phyloP scores from a whole-genome alignment of 1,139 yeast genomes.

The Meyerozyma athensensis region DNA sequence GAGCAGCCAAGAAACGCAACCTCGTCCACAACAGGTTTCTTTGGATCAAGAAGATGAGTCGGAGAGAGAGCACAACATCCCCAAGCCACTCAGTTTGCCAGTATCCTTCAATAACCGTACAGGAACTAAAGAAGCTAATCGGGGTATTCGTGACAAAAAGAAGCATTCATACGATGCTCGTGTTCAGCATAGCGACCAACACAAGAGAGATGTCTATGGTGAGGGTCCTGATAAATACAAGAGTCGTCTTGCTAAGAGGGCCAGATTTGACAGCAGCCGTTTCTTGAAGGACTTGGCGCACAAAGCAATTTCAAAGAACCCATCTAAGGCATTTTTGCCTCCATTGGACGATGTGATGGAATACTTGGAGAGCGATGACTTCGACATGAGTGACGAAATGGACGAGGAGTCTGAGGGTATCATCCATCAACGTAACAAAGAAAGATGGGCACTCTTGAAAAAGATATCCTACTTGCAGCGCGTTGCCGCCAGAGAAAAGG shows the following conservation, averaged over 20 bases:
- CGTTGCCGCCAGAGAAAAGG: constrained; percentile 43
- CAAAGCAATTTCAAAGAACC: constrained; percentile 36
- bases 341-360: constrained; percentile 50
- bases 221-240: constrained; percentile 63
- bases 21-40: constrained; percentile 17
- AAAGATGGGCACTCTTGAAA: constrained; percentile 66
- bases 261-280: constrained; percentile 50
- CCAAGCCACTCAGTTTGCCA: constrained; percentile 40
- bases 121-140: constrained; percentile 68
- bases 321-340: constrained; percentile 48
- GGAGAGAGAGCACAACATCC: constrained; percentile 20
- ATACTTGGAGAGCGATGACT: constrained; percentile 46
- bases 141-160: constrained; percentile 80
- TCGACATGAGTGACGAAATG: constrained; percentile 31
- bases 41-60: constrained; percentile 23
- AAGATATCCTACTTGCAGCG: constrained; percentile 65
- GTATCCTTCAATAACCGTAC: constrained; percentile 83
- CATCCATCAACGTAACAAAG: constrained; percentile 45
- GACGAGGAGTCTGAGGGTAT: constrained; percentile 38
- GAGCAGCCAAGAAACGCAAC: constrained; percentile 10
- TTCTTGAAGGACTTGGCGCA: constrained; percentile 54
- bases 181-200: constrained; percentile 61
- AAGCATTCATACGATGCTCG: constrained; percentile 77
- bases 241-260: constrained; percentile 38
- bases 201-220: constrained; percentile 72